Evolutionary conservation across 805 yeast species (phyloP).

Genomic region (Torulaspora microellipsoides): DNA sequence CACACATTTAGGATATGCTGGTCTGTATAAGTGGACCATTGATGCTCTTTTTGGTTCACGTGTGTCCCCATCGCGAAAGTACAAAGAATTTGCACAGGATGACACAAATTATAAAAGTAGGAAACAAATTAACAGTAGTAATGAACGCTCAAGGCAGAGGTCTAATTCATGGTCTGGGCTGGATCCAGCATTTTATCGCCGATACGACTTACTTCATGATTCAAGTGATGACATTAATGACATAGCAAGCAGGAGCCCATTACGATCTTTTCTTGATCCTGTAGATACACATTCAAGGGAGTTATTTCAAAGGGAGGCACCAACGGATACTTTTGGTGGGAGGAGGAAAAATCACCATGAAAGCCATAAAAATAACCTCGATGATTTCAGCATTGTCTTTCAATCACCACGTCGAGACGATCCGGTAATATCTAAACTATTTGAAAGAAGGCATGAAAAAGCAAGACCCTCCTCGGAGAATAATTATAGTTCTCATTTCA

Average conservation of each 20-base stretch:
- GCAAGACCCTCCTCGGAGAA: not conserved
- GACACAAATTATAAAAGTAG: constrained; percentile 23
- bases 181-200: constrained; percentile 22
- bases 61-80: constrained; percentile 30
- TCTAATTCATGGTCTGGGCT: constrained; percentile 28
- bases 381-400: constrained; percentile 13
- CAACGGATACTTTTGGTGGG: constrained; percentile 26
- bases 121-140: constrained; percentile 2
- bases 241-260: not conserved
- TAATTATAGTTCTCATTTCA: not conserved
- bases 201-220: constrained; percentile 26
- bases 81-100: constrained; percentile 25
- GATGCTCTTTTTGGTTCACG: constrained; percentile 32
- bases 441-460: constrained; percentile 9
- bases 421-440: constrained; percentile 24
- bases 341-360: constrained; percentile 9
- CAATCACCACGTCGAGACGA: constrained; percentile 21
- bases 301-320: constrained; percentile 3
- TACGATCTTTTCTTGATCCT: constrained; percentile 14
- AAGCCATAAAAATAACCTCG: not conserved
- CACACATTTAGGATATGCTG: constrained; percentile 13
- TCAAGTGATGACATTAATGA: constrained; percentile 7
- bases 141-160: constrained; percentile 8
- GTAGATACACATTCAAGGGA: constrained; percentile 9
- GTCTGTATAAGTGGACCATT: constrained; percentile 29